Evolutionary conservation across 208 protist genomes (phyloP), one percentile per base, ranked within the genome.

Genomic region (Leishmania braziliensis): DNA sequence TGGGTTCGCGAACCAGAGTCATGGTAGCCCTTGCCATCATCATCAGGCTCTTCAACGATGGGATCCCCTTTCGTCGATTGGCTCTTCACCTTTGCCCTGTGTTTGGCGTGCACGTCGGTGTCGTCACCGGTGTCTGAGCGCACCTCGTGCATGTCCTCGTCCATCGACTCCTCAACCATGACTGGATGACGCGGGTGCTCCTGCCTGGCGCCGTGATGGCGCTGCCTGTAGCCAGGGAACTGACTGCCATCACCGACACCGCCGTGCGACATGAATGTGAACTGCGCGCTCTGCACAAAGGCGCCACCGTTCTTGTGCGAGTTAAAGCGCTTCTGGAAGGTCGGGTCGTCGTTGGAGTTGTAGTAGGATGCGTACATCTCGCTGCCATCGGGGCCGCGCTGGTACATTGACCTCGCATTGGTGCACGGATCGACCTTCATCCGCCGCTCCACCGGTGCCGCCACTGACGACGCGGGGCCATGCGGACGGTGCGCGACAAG

Each of bases 41-140:
- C 36, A 39, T 91, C 88, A 0, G 88, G 88, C 63, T 91, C 88
- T 53, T 91, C 85, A 3, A 91, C 85, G 65, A 91, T 84, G 26
- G 87, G 87, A 20, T 70, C 65, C 33, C 23, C 12, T 10, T 36
- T 39, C 5, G 33, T 8, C 65, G 12, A 0, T 70, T 10, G 65
- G 26, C 16, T 10, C 29, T 36, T 39, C 65, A 2, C 29, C 14
- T 33, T 48, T 5, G 14, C 14, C 18, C 5, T 46, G n/a, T 26
- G 33, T 12, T 71, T 82, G 72, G n/a, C 36, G 18, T 68, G 53
- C 60, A 29, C 60, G n/a, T 36, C 18, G n/a, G 23, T n/a, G 6
- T 65, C 8, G 18, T 20, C 14, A 10, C 72, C 36, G 46, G 23
- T 63, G 46, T 62, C 29, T 50, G 75, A 69, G 16, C 50, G 12